Base-by-base conservation (phyloP, 2,329 filamentous ascomycete species). In the Pseudocercospora crystallina region DNA sequence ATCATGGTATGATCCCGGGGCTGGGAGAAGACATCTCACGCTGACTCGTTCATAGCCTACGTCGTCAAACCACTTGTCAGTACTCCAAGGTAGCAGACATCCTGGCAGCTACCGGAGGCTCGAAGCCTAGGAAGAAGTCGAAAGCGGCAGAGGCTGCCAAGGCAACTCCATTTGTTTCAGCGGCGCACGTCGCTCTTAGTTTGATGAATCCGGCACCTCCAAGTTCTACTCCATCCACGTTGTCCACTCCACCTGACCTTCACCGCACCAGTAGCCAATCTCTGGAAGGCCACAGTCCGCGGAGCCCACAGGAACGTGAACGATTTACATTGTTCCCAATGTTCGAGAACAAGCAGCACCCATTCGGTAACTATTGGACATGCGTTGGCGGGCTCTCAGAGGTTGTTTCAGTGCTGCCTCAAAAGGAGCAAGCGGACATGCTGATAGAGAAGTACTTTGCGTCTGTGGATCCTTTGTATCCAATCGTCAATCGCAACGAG, bases 361-460 rank as follows among this genome's bases (percentile, higher is more conserved):
- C 47, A 8, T 44, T 49, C 26, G 14, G 40, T 17, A 49, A 53
- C 20, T 53, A 49, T 26, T 53, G 51, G 51, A 53, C 40, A 11
- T 31, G 26, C 7, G 36, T 41, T 12, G 51, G 45, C 7, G 51
- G 51, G 1, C 31, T 53, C 8, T 17, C 33, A 13, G 51, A 53
- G 12, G 40, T 53, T 29, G 36, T 53, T 17, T 33, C 30, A 15
- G 42, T 38, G 12, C n/a, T 53, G 8, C 51, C 51, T 10, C 45
- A 41, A 30, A 45, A 35, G 26, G 15, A 29, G 29, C 40, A 53
- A 30, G 51, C 46, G 34, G 39, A 45, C n/a, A n/a, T 40, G 11
- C 45, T 53, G 11, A 37, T 49, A 15, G 36, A 39, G 31, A 43
- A 29, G 14, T 53, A 45, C 35, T 53, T 53, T 32, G 37, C 49